Percentiles rank a stretch among this genome's conserved stretches.
phyloP scores from a whole-genome alignment of 148 eudicot genomes.

The Vaccinium darrowii region DNA sequence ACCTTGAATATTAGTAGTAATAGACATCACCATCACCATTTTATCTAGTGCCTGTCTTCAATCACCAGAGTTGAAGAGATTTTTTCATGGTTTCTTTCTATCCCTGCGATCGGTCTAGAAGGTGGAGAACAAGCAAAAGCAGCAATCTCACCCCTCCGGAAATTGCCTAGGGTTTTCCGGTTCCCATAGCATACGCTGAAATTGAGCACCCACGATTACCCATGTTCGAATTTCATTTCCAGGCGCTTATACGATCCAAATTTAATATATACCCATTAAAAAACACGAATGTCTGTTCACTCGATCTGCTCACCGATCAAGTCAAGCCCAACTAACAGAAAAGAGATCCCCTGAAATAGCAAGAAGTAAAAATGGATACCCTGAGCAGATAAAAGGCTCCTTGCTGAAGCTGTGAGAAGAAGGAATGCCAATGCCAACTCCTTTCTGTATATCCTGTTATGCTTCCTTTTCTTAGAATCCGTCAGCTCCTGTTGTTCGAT shows the following conservation, averaged over 20 bases:
- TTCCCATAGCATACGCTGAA: not conserved
- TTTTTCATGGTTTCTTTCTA: not conserved
- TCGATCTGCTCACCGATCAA: conserved; percentile 90
- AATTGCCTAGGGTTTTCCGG: not conserved
- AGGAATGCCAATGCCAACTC: conserved; percentile 82
- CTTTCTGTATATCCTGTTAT: conserved; percentile 81
- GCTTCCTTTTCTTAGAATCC: conserved; percentile 58
- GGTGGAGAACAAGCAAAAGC: conserved; percentile 23
- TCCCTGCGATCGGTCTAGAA: conserved; percentile 8
- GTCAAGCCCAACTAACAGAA: conserved; percentile 88
- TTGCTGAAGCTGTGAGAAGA: conserved; percentile 74
- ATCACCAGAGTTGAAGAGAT: not conserved
- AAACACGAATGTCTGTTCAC: conserved; percentile 26
- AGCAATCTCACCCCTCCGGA: conserved; percentile 15
- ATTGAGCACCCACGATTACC: not conserved
- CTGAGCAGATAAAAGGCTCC: conserved; percentile 93
- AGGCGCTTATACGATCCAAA: conserved; percentile 1
- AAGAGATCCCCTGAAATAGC: conserved; percentile 94
- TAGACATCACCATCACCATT: conserved; percentile 12
- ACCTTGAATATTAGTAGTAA: conserved; percentile 11
- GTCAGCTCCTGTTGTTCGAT: conserved; percentile 35
- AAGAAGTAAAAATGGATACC: conserved; percentile 97
- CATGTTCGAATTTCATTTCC: conserved; percentile 10
- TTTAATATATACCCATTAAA: conserved; percentile 25
- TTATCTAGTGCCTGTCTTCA: conserved; percentile 1